Conservation (phyloP, 1,139 yeast species). For the Candida neerlandica region DNA sequence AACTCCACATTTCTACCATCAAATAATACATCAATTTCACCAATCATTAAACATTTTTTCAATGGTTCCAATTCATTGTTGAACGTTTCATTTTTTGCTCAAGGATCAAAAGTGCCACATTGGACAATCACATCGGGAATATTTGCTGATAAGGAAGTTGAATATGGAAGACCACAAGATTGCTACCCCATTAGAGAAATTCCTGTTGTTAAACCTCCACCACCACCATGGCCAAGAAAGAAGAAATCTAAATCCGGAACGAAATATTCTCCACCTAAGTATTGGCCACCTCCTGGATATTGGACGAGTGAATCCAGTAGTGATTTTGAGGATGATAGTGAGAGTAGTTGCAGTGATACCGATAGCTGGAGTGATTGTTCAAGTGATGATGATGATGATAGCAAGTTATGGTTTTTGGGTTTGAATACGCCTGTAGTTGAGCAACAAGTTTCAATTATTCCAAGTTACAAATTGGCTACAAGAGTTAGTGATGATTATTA, state of each 20-base stretch:
- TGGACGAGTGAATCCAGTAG: conserved; percentile 7
- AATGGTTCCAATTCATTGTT: not conserved
- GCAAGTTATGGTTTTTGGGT: conserved; percentile 14
- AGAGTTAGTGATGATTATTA: conserved; percentile 6
- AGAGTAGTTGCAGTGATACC: conserved; percentile 1
- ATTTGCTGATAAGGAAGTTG: conserved; percentile 12
- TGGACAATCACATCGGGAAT: conserved; percentile 15
- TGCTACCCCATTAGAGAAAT: not conserved
- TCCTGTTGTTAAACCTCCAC: conserved; percentile 6
- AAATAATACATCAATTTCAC: not conserved
- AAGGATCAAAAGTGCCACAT: conserved; percentile 8
- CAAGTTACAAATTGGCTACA: conserved; percentile 6
- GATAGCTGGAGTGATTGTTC: not conserved
- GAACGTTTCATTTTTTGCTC: conserved; percentile 3
- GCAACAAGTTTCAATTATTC: conserved; percentile 1
- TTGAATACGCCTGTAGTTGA: not conserved
- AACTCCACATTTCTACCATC: not conserved
- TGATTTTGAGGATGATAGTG: conserved; percentile 2
- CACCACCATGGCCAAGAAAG: not conserved
- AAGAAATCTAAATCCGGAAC: not conserved
- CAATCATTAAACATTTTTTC: conserved; percentile 2
- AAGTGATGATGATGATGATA: conserved; percentile 3
- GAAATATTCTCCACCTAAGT: not conserved
- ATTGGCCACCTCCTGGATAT: conserved; percentile 1
- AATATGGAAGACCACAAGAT: conserved; percentile 2